Evolutionary conservation across 176 grass and related monocot genomes (phyloP).

Genomic region (Rhynchospora tenuis): DNA sequence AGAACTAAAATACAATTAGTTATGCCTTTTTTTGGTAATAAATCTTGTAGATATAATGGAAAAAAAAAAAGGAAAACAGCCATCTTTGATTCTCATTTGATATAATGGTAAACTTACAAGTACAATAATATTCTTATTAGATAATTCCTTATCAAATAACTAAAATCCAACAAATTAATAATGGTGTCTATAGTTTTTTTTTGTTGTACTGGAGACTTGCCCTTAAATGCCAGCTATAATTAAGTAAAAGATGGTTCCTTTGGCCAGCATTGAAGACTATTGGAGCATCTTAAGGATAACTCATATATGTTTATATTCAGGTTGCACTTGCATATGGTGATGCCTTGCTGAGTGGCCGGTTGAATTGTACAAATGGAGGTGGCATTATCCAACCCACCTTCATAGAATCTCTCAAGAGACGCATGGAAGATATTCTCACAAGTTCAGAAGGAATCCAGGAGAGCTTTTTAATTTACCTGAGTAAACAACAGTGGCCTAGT

Average conservation of each 20-base stretch:
- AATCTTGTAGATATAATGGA: no score
- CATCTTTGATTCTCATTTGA: no score
- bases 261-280: neutral
- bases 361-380: slow-evolving; percentile 44
- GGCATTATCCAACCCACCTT: slow-evolving; percentile 68
- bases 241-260: neutral
- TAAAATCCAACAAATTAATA: no score
- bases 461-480: slow-evolving; percentile 51
- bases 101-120: no score
- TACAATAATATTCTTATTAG: no score
- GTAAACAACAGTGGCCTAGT: slow-evolving; percentile 51
- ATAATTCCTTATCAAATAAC: no score
- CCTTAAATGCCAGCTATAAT: neutral
- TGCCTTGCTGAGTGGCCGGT: slow-evolving; percentile 55
- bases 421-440: slow-evolving; percentile 49
- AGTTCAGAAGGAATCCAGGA: slow-evolving; percentile 33
- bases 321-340: slow-evolving; percentile 73
- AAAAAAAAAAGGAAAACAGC: no score
- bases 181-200: no score
- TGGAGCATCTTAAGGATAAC: neutral
- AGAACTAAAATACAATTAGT: no score
- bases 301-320: slow-evolving; percentile 33
- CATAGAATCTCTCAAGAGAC: slow-evolving; percentile 71
- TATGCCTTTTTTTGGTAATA: no score
- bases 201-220: no score